A percentile compares a stretch with the other conserved stretches of the same genome.
These are phyloP conservation scores for Haemoproteus tartakovskyi DNA, from an alignment of 169 alveolate genomes.

Conservation along the genomic window DNA sequence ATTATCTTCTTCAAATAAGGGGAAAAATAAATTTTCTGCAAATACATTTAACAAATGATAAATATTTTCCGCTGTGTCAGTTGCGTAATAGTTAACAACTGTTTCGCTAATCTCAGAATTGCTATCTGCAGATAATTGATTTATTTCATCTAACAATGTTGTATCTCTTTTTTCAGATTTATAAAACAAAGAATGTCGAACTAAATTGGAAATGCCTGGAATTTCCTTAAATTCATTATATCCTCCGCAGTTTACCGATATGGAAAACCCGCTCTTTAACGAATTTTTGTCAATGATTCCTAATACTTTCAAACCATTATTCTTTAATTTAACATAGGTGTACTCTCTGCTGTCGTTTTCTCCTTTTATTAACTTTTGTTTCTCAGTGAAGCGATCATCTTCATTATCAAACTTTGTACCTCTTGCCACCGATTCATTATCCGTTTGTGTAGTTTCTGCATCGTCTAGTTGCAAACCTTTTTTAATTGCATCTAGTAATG, in stretches of 20 bases:
- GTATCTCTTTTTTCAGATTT: slow-evolving; percentile 63
- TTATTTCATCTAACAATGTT: slow-evolving; percentile 52
- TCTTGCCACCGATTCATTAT: too few relatives aligned
- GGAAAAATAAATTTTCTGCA: slow-evolving; percentile 59
- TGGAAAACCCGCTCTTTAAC: slow-evolving; percentile 52
- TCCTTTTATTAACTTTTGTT: slow-evolving; percentile 27
- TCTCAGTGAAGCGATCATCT: slow-evolving; percentile 29
- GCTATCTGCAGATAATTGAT: slow-evolving; percentile 30
- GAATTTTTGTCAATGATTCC: slow-evolving; percentile 64
- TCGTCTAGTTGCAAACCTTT: too few relatives aligned
- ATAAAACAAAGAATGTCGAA: slow-evolving; percentile 36
- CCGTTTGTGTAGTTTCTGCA: too few relatives aligned
- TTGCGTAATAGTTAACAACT: slow-evolving; percentile 32
- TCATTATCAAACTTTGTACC: too few relatives aligned
- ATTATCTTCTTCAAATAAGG: slow-evolving; percentile 38
- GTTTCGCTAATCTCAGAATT: slow-evolving; percentile 34
- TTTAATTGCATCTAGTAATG: too few relatives aligned
- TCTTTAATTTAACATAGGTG: slow-evolving; percentile 46
- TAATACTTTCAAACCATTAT: slow-evolving; percentile 54
- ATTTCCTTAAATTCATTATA: slow-evolving; percentile 55
- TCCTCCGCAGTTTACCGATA: slow-evolving; percentile 60
- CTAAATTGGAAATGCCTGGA: slow-evolving; percentile 61
- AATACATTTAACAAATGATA: slow-evolving; percentile 45
- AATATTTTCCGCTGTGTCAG: slow-evolving; percentile 35
- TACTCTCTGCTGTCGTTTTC: slow-evolving; percentile 31